These are phyloP conservation scores for Colletotrichum liaoningense DNA, from an alignment of 2,329 filamentous ascomycete genomes.

Conservation along the genomic window DNA sequence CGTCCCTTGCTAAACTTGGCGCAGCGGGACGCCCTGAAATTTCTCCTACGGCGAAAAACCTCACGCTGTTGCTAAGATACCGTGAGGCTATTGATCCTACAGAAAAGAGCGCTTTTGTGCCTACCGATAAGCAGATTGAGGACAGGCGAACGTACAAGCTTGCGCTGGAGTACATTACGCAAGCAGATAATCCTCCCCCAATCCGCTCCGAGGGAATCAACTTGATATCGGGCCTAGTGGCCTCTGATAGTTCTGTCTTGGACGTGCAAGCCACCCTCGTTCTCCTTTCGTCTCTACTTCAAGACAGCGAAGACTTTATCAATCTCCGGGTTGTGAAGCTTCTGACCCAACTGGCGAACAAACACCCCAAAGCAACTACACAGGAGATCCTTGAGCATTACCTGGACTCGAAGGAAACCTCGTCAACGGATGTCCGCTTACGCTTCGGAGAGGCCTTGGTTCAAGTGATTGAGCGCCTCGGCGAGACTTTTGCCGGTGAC, in stretches of 20 bases:
- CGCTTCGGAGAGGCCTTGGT: conserved; percentile 76
- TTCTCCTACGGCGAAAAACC: conserved; percentile 66
- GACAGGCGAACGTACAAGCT: conserved; percentile 72
- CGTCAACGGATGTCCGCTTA: conserved; percentile 71
- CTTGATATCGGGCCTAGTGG: conserved; percentile 68
- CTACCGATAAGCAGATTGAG: conserved; percentile 63
- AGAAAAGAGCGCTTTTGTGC: conserved; percentile 49
- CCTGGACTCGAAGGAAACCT: conserved; percentile 70
- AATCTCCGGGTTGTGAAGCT: conserved; percentile 76
- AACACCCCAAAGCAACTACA: conserved; percentile 71
- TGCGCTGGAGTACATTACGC: conserved; percentile 73
- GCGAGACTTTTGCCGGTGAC: conserved; percentile 66
- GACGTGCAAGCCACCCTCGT: conserved; percentile 75
- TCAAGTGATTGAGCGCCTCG: conserved; percentile 72
- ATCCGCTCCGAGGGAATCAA: conserved; percentile 75
- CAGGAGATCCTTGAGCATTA: conserved; percentile 76
- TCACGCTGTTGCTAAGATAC: conserved; percentile 66
- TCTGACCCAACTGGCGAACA: conserved; percentile 69
- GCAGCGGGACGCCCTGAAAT: conserved; percentile 52
- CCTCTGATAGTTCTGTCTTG: conserved; percentile 65
- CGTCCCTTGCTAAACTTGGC: conserved; percentile 58
- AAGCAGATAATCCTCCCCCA: conserved; percentile 71
- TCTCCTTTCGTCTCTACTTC: conserved; percentile 72
- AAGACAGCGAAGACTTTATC: conserved; percentile 77
- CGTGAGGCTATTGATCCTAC: conserved; percentile 63